These are phyloP conservation scores for Beauveria australis DNA, from an alignment of 2,329 filamentous ascomycete genomes.

Conservation along the genomic window DNA sequence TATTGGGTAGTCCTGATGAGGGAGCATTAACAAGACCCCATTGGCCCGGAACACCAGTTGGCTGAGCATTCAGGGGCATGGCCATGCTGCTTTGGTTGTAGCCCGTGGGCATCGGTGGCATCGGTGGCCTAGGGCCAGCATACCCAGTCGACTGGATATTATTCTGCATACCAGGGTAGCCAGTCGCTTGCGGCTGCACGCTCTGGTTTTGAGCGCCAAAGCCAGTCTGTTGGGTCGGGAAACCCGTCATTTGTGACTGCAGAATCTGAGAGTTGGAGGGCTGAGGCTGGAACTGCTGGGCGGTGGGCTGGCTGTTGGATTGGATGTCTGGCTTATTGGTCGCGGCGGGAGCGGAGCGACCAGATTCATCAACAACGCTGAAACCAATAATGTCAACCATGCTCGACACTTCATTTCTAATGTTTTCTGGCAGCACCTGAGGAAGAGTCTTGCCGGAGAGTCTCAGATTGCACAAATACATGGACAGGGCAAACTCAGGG, in stretches of 20 bases:
- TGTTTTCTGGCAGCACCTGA: slow-evolving; percentile 64
- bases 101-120: slow-evolving; percentile 69
- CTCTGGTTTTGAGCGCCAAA: slow-evolving; percentile 50
- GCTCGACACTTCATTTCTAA: slow-evolving; percentile 95
- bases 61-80: slow-evolving; percentile 76
- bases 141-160: slow-evolving; percentile 75
- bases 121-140: slow-evolving; percentile 74
- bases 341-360: slow-evolving; percentile 37
- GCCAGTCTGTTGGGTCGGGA: slow-evolving; percentile 39
- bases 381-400: slow-evolving; percentile 99
- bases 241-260: slow-evolving; percentile 49
- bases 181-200: slow-evolving; percentile 61
- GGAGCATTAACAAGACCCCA: slow-evolving; percentile 98
- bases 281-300: slow-evolving; percentile 67
- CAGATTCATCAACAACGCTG: slow-evolving; percentile 68
- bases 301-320: slow-evolving; percentile 41
- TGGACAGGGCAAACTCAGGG: slow-evolving; percentile 92
- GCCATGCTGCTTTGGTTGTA: slow-evolving; percentile 59
- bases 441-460: slow-evolving; percentile 82
- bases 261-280: slow-evolving; percentile 61
- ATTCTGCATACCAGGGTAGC: slow-evolving; percentile 44
- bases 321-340: slow-evolving; percentile 65
- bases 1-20: slow-evolving; percentile 80
- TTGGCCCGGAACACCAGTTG: slow-evolving; percentile 85
- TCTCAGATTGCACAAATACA: slow-evolving; percentile 96